Conservation (phyloP, 345 rosid species). For the Mercurialis annua region DNA sequence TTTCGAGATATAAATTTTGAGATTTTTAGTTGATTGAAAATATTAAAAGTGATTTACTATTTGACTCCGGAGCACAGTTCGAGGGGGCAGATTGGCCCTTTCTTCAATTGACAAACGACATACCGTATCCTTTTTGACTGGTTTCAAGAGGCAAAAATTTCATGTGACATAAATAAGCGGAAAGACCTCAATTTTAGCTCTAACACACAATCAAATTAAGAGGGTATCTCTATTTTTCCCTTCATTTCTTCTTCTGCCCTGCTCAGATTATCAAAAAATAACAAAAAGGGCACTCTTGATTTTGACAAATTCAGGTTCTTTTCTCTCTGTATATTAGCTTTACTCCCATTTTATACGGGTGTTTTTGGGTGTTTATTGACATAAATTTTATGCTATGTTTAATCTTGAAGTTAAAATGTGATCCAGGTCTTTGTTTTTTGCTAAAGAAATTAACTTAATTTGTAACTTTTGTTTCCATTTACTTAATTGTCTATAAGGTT, state of each 20-base stretch:
- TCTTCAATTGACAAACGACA: not conserved
- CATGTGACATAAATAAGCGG: not conserved
- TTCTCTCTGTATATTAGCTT: not conserved
- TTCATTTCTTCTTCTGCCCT: not conserved
- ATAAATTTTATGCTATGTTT: not conserved
- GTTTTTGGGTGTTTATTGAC: not conserved
- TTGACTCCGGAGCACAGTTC: not conserved
- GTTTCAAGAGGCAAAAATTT: not conserved
- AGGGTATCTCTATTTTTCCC: not conserved
- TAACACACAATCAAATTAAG: slow-evolving; percentile 8
- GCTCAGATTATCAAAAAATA: not conserved
- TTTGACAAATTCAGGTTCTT: not conserved
- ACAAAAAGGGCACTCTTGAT: not conserved
- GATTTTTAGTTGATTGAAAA: too few species aligned
- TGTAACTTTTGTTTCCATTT: too few species aligned
- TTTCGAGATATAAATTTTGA: too few species aligned
- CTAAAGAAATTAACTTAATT: not conserved
- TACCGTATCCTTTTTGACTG: not conserved
- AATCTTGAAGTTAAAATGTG: not conserved
- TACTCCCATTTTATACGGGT: not conserved
- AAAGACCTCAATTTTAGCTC: slow-evolving; percentile 20
- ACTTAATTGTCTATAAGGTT: too few species aligned
- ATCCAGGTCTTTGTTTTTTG: slow-evolving; percentile 7
- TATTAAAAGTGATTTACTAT: too few species aligned
- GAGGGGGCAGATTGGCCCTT: not conserved